Conservation (phyloP, 345 rosid species). For the Mallotus nudiflorus region DNA sequence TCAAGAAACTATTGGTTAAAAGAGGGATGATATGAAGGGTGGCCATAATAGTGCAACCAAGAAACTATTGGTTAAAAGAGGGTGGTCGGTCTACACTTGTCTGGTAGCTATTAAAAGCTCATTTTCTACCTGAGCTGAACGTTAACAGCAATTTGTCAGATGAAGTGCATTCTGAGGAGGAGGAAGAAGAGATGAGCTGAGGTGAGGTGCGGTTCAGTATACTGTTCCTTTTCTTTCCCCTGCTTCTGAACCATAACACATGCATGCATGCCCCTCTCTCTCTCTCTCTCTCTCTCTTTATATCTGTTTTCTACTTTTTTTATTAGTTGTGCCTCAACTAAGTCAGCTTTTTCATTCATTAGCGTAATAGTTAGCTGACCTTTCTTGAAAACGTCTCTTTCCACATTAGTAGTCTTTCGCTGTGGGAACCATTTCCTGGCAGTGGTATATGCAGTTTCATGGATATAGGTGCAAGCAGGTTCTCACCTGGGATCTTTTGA, state of each 20-base stretch:
- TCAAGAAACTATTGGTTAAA: too few species aligned
- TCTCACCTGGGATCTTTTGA: conserved; percentile 23
- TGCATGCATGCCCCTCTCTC: conserved; percentile 12
- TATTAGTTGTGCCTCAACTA: conserved; percentile 17
- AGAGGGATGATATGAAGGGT: too few species aligned
- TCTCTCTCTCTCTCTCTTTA: too few species aligned
- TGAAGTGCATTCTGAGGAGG: conserved; percentile 27
- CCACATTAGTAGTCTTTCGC: conserved; percentile 17
- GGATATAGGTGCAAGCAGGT: conserved; percentile 5
- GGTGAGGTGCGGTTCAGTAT: conserved; percentile 1
- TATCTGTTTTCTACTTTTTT: conserved; percentile 1
- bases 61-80: conserved; percentile 26
- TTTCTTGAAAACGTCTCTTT: conserved; percentile 19
- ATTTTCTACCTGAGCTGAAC: conserved; percentile 3
- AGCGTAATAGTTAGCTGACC: neutral
- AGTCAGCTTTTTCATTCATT: conserved; percentile 13
- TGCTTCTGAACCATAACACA: conserved; percentile 21
- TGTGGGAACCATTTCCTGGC: neutral
- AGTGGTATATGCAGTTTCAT: neutral
- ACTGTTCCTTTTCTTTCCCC: neutral
- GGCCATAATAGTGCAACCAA: conserved; percentile 8
- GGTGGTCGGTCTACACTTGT: conserved; percentile 33
- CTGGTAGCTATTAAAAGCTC: conserved; percentile 21
- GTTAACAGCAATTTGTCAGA: conserved; percentile 19
- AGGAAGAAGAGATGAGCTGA: neutral